Conservation (phyloP, 176 grass and related monocot species). For the Raddia guianensis region DNA sequence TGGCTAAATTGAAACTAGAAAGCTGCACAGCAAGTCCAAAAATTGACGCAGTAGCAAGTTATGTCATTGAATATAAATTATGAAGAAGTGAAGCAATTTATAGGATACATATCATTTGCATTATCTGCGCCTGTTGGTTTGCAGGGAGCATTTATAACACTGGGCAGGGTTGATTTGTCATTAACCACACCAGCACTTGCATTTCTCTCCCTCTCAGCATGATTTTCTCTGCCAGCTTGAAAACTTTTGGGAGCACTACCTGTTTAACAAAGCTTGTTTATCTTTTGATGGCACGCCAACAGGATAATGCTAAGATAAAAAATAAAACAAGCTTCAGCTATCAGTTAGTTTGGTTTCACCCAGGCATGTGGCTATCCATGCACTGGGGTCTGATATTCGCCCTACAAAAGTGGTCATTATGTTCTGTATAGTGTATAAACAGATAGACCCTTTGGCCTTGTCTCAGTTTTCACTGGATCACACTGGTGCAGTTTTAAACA, state of each 20-base stretch:
- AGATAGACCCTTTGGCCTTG: slow-evolving; percentile 14
- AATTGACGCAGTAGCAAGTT: slow-evolving; percentile 28
- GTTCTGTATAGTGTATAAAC: background rate
- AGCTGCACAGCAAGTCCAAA: background rate
- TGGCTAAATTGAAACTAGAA: slow-evolving; percentile 2
- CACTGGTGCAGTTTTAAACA: slow-evolving; percentile 21
- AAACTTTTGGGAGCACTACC: slow-evolving; percentile 73
- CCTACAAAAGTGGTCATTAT: slow-evolving; percentile 24
- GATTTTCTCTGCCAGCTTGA: slow-evolving; percentile 53
- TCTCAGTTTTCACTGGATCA: slow-evolving; percentile 35
- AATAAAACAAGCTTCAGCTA: slow-evolving; percentile 26
- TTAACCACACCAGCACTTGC: slow-evolving; percentile 49
- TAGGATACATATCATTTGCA: slow-evolving; percentile 72
- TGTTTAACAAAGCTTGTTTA: slow-evolving; percentile 49
- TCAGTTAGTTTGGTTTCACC: slow-evolving; percentile 36
- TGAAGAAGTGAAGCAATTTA: slow-evolving; percentile 22
- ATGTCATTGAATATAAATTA: slow-evolving; percentile 40
- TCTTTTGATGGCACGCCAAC: slow-evolving; percentile 36
- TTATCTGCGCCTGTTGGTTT: slow-evolving; percentile 44
- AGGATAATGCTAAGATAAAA: slow-evolving; percentile 32
- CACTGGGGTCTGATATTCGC: slow-evolving; percentile 33
- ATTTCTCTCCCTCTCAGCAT: slow-evolving; percentile 56
- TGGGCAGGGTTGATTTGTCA: slow-evolving; percentile 44
- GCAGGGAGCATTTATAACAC: slow-evolving; percentile 49
- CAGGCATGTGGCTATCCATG: slow-evolving; percentile 17